Evolutionary conservation across 2,329 filamentous ascomycete species (phyloP).

Genomic region (Epichloe sylvatica): DNA sequence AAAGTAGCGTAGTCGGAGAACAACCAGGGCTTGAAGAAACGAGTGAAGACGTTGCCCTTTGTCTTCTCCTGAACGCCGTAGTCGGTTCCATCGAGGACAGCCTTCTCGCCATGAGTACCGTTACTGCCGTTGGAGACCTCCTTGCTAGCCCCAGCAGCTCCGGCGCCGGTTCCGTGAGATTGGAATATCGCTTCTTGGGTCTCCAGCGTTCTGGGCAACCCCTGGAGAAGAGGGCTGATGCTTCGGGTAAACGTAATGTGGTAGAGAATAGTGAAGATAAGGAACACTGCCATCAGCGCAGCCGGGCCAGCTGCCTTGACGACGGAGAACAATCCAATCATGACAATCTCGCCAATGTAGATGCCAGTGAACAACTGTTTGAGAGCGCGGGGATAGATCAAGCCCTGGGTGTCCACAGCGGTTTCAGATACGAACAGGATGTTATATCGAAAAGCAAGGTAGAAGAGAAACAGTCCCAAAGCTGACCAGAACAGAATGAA

Average conservation of each 20-base stretch:
- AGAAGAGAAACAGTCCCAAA: conserved; percentile 64
- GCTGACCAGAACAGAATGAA: conserved; percentile 69
- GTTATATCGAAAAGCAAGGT: conserved; percentile 77
- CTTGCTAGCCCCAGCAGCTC: conserved; percentile 10
- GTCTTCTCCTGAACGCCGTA: conserved; percentile 28
- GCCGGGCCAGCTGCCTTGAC: conserved; percentile 54
- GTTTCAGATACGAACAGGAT: conserved; percentile 68
- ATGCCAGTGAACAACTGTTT: conserved; percentile 74
- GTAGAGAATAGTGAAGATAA: conserved; percentile 64
- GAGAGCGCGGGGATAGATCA: conserved; percentile 75
- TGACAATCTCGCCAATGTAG: conserved; percentile 65
- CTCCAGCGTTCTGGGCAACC: conserved; percentile 49
- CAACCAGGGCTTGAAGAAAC: conserved; percentile 62
- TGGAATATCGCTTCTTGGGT: conserved; percentile 28
- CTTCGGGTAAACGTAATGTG: conserved; percentile 58
- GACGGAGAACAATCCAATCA: conserved; percentile 70
- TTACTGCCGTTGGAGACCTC: conserved; percentile 2
- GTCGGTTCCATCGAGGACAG: conserved; percentile 10
- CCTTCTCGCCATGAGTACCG: conserved; percentile 5
- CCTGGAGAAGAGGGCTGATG: conserved; percentile 57
- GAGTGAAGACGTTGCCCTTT: conserved; percentile 39
- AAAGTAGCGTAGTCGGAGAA: conserved; percentile 59
- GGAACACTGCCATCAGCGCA: conserved; percentile 59
- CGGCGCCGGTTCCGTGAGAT: conserved; percentile 11
- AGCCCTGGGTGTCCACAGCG: conserved; percentile 73